Base-by-base conservation (phyloP, 2,329 filamentous ascomycete species). In the Ceratocystis diversiconidia region DNA sequence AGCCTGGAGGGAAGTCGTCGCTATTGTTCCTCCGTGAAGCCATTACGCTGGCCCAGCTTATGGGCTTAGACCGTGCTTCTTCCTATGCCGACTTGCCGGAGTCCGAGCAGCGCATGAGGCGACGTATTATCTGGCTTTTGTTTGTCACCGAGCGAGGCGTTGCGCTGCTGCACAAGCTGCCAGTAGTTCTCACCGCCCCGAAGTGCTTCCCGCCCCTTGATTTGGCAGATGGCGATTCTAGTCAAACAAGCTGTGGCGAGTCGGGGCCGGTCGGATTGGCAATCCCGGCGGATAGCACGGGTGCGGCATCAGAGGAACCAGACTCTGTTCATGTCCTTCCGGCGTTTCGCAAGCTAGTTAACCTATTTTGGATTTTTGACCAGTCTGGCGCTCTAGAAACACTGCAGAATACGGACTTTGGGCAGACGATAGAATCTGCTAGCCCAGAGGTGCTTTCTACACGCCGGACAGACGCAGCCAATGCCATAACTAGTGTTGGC, bases 101-200 rank as follows among this genome's bases (percentile, higher is more conserved):
- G 4, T 12, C 30, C 6, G 19, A 59, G 17, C 75, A 78, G 57
- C 77, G 79, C 68, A 72, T 80, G 62, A 74, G 76, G 5, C 74
- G 78, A 8, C 73, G 79, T 0, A 74, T 80, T 4, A 66, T 80
- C 12, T 80, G 78, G 77, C 68, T 80, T 1, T 70, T 81, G 0
- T 81, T 80, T 66, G 75, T 80, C 12, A 81, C 79, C 0, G 79
- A 78, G 67, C 70, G 73, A 71, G 79, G 79, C 4, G 79, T 81
- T 5, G 77, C 78, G 12, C 76, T 81, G 68, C 73, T 81, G 15
- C 79, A 81, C 69, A 77, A 79, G 62, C 73, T 81, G 0, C 79
- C 79, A 0, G 74, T 79, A 2, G 73, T 79, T 1, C 69, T 81
- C 15, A 76, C 74, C 62, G 75, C 75, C 12, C 65, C 65, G 2